A percentile compares a stretch with the other conserved stretches of the same genome.
Conservation (phyloP, 2,329 filamentous ascomycete species). For the Trichoderma atrobrunneum region DNA sequence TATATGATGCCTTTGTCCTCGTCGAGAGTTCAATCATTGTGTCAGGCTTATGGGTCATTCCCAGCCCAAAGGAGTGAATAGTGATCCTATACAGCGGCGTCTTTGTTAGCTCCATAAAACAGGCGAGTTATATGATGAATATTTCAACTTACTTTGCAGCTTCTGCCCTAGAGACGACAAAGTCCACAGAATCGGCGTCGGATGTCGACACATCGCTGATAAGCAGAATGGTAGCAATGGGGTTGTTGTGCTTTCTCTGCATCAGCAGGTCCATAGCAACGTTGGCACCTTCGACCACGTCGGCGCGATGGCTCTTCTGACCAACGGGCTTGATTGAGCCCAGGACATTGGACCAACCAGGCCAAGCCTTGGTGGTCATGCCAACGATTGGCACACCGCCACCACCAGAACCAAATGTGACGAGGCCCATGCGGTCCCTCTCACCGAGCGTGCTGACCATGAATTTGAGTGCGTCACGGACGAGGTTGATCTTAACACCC, state of each 20-base stretch:
- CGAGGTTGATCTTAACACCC: slow-evolving; percentile 94
- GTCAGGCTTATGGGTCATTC: slow-evolving; percentile 95
- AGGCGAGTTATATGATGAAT: neutral
- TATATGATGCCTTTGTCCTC: slow-evolving; percentile 93
- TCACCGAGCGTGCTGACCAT: slow-evolving; percentile 88
- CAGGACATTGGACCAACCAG: slow-evolving; percentile 83
- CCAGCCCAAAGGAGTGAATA: slow-evolving; percentile 94
- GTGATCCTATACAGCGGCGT: slow-evolving; percentile 62
- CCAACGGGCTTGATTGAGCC: slow-evolving; percentile 87
- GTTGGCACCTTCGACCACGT: slow-evolving; percentile 96
- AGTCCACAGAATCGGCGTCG: slow-evolving; percentile 92
- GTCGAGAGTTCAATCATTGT: slow-evolving; percentile 98
- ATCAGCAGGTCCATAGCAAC: slow-evolving; percentile 98
- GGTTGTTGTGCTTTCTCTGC: slow-evolving; percentile 95
- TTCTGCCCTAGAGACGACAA: slow-evolving; percentile 93
- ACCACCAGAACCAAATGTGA: slow-evolving; percentile 92
- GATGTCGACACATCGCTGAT: slow-evolving; percentile 97
- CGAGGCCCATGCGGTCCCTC: slow-evolving; percentile 91
- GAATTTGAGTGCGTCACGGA: slow-evolving; percentile 88
- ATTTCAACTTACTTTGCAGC: slow-evolving; percentile 75
- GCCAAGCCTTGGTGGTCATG: slow-evolving; percentile 95
- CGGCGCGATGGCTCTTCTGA: slow-evolving; percentile 92
- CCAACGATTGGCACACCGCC: slow-evolving; percentile 94
- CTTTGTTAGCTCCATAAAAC: slow-evolving; percentile 24
- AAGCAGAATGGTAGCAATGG: slow-evolving; percentile 89